A percentile compares a stretch with the other conserved stretches of the same genome.
Evolutionary conservation across 768 basidiomycete species (phyloP).

Genomic region (Glaciozyma antarctica): DNA sequence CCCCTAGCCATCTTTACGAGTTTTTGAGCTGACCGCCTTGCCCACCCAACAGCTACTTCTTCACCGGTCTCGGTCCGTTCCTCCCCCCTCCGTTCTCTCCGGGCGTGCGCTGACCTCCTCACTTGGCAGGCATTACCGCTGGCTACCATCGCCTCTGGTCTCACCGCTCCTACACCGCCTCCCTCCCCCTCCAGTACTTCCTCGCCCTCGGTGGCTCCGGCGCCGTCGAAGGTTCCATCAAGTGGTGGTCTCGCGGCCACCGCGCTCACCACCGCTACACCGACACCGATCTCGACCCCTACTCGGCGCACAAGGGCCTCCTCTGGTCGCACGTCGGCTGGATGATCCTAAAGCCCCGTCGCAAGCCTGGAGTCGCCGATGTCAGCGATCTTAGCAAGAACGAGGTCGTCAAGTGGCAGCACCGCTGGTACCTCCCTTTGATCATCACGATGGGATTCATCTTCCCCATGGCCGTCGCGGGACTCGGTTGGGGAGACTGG

Average conservation of each 20-base stretch:
- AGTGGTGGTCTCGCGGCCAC: slow-evolving; percentile 98
- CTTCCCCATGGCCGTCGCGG: slow-evolving; percentile 60
- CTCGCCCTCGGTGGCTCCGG: slow-evolving; percentile 80
- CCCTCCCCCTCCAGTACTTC: slow-evolving; percentile 69
- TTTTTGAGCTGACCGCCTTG: background rate
- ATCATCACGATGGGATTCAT: slow-evolving; percentile 59
- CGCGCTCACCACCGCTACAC: slow-evolving; percentile 64
- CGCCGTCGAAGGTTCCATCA: slow-evolving; percentile 91
- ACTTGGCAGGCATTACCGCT: slow-evolving; percentile 57
- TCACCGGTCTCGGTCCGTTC: slow-evolving; percentile 69
- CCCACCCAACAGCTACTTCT: slow-evolving; percentile 48
- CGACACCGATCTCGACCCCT: slow-evolving; percentile 77
- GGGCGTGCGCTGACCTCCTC: background rate
- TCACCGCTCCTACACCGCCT: slow-evolving; percentile 89
- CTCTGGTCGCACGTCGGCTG: slow-evolving; percentile 75
- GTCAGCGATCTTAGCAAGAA: slow-evolving; percentile 62
- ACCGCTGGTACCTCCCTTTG: slow-evolving; percentile 59
- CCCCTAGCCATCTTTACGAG: background rate
- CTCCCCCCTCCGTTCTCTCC: slow-evolving; percentile 23
- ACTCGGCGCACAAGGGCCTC: slow-evolving; percentile 66
- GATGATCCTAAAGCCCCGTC: slow-evolving; percentile 67
- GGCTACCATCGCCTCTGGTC: slow-evolving; percentile 98
- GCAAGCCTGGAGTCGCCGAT: slow-evolving; percentile 62
- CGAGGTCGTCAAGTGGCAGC: slow-evolving; percentile 65
- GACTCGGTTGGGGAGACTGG: slow-evolving; percentile 65